Evolutionary conservation across 148 eudicot genomes (phyloP).

Genomic region (Vaccinium myrtillus): DNA sequence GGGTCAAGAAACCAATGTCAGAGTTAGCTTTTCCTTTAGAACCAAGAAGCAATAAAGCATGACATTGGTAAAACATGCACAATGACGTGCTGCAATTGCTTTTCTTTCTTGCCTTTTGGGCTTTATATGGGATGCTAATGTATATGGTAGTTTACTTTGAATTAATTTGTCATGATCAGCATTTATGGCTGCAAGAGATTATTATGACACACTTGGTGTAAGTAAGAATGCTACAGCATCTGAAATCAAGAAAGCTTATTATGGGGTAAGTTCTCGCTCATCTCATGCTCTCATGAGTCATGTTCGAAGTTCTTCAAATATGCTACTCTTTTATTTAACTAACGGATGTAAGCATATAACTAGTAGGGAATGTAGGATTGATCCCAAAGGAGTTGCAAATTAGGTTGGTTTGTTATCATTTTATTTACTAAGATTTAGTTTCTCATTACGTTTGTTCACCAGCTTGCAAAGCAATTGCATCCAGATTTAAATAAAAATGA

Average conservation of each 20-base stretch:
- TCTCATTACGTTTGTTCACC: conserved; percentile 6
- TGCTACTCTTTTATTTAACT: background rate
- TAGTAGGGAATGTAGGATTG: too few relatives aligned
- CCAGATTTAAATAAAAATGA: conserved; percentile 94
- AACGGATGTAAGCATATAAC: background rate
- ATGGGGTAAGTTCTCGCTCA: conserved; percentile 57
- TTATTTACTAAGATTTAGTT: background rate
- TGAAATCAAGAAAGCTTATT: conserved; percentile 90
- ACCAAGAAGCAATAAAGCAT: background rate
- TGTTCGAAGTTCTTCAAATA: background rate
- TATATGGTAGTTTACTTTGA: background rate
- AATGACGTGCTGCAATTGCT: background rate
- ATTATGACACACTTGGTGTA: conserved; percentile 82
- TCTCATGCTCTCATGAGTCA: background rate
- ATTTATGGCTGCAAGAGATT: conserved; percentile 53
- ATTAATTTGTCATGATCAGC: conserved; percentile 33
- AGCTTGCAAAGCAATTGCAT: conserved; percentile 95
- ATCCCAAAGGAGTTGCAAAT: background rate
- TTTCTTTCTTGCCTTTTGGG: background rate
- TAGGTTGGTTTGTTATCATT: background rate
- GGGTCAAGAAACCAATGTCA: too few relatives aligned
- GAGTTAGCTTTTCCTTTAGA: background rate
- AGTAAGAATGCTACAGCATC: conserved; percentile 68
- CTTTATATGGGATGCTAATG: background rate
- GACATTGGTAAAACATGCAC: background rate